These are phyloP conservation scores for Sarocladium brachiariae DNA, from an alignment of 2,329 filamentous ascomycete species.

Conservation along the genomic window DNA sequence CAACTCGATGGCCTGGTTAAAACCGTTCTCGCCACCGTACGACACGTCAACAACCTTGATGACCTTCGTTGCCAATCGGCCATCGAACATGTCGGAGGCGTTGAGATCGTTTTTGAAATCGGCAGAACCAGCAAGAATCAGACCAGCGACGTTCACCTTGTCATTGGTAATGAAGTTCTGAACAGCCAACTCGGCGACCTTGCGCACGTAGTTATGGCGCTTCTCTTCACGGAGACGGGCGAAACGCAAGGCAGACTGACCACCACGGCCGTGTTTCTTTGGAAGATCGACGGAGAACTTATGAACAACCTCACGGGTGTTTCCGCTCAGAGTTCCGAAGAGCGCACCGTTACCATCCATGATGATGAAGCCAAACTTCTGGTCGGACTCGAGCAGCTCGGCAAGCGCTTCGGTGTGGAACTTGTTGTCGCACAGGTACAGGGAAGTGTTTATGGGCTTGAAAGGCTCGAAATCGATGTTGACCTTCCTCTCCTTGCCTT, in stretches of 20 bases:
- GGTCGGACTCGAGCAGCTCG: conserved; percentile 95
- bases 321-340: conserved; percentile 93
- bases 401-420: conserved; percentile 97
- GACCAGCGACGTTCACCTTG: conserved; percentile 94
- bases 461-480: conserved; percentile 99
- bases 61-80: conserved; percentile 85
- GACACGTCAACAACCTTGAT: conserved; percentile 99
- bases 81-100: conserved; percentile 94
- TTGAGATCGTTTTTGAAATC: conserved; percentile 99
- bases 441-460: conserved; percentile 99
- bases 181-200: conserved; percentile 94
- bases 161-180: conserved; percentile 99
- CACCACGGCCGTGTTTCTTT: conserved; percentile 99
- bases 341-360: conserved; percentile 99
- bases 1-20: conserved; percentile 98
- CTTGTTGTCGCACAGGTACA: conserved; percentile 99
- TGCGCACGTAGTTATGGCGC: conserved; percentile 99
- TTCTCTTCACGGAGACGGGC: conserved; percentile 99
- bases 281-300: conserved; percentile 98
- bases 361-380: conserved; percentile 99
- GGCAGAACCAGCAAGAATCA: conserved; percentile 93
- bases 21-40: conserved; percentile 97
- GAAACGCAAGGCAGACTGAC: conserved; percentile 98
- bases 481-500: conserved; percentile 99
- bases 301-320: conserved; percentile 93